Evolutionary conservation across 2,329 filamentous ascomycete species (phyloP), one percentile per base, ranked within the genome.

Genomic region (Sclerotinia sclerotiorum): DNA sequence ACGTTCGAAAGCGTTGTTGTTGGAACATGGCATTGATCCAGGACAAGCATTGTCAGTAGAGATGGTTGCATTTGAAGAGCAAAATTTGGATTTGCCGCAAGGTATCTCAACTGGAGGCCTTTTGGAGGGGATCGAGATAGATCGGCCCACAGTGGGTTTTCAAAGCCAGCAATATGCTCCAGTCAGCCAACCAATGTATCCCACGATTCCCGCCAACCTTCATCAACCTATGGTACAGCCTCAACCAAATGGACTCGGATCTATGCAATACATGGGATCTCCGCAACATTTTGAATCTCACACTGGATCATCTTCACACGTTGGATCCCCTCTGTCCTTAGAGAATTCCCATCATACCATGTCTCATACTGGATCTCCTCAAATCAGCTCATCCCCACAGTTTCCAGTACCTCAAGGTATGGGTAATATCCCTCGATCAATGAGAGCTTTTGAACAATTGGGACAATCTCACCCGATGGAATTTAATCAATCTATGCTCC

Each of bases 241-340:
- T 56, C 58, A 39, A 49, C 29, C 46, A 15, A 21, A n/a, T 48
- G 44, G 11, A 24, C 58, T 35, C 10, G 13, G 11, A 35, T 27
- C 57, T 61, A 48, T 61, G 21, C 51, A 54, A 21, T 61, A 61
- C 19, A 32, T 48, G 19, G 55, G 35, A 39, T 57, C 55, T 24
- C 35, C 35, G 7, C 55, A 42, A 24, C 55, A 39, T 39, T 21
- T 61, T 29, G 42, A 44, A 48, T 32, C 42, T 2, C 51, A 54
- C 6, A 56, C 11, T 2, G 29, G 13, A n/a, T 56, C 54, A 13
- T 21, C 58, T 58, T 5, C 44, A 24, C n/a, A 44, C 24, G 24
- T 19, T 11, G 56, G n/a, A 24, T 44, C 56, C 17, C 56, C 56
- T 44, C n/a, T 24, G 44, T 58, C 56, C 17, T 19, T 58, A 5